phyloP scores from a whole-genome alignment of 2,329 filamentous ascomycete species.

The Chrysosporium queenslandicum region DNA sequence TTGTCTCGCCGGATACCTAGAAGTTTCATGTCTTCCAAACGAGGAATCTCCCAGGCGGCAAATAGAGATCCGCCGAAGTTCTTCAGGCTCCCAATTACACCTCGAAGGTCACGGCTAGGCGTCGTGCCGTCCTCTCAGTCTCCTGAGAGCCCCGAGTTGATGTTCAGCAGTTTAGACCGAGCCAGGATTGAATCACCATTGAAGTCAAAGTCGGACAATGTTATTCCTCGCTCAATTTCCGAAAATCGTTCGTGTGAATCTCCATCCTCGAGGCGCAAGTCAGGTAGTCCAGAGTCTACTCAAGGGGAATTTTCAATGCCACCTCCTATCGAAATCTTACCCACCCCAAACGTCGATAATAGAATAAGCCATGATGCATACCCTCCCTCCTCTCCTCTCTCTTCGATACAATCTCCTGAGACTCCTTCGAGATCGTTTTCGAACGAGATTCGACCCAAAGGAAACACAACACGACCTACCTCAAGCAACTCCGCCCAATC shows the following conservation, averaged over 20 bases:
- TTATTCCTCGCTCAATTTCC: background rate
- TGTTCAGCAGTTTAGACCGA: constrained; percentile 11
- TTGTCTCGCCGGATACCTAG: background rate
- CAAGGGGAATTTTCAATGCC: constrained; percentile 1
- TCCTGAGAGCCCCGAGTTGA: constrained; percentile 33
- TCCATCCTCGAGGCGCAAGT: background rate
- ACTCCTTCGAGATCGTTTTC: constrained; percentile 3
- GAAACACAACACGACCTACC: background rate
- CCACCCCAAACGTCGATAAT: background rate
- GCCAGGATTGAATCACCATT: background rate
- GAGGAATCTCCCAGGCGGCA: too few species aligned
- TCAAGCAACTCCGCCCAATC: background rate
- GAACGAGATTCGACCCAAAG: background rate
- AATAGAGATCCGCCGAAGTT: too few species aligned
- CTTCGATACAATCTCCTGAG: constrained; percentile 3
- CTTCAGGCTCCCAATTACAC: constrained; percentile 23
- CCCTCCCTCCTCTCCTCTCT: constrained; percentile 1
- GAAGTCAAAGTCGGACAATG: background rate
- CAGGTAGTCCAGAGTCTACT: background rate
- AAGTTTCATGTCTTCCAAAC: background rate
- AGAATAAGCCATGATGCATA: background rate
- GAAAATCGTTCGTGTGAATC: background rate
- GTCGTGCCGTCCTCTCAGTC: constrained; percentile 38
- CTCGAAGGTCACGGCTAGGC: constrained; percentile 24
- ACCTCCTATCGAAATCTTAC: background rate